Percentiles rank a stretch among this genome's conserved stretches.
These are phyloP conservation scores for Botrytis byssoidea DNA, from an alignment of 2,329 filamentous ascomycete species.

Conservation along the genomic window DNA sequence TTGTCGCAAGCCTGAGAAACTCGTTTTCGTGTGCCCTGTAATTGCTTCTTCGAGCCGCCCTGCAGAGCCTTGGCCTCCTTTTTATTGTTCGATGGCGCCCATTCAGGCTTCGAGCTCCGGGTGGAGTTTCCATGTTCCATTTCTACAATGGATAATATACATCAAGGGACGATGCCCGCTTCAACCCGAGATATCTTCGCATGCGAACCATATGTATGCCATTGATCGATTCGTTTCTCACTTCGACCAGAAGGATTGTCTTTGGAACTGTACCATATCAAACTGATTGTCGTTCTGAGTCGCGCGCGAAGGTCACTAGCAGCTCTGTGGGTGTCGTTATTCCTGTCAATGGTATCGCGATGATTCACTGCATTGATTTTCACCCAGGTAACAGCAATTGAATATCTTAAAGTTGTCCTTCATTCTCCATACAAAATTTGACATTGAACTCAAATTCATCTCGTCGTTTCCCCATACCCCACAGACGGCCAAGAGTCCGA, in stretches of 20 bases:
- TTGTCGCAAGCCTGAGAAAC: slow-evolving; percentile 56
- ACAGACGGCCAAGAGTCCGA: slow-evolving; percentile 2
- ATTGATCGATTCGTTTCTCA: neutral
- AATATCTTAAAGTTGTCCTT: neutral
- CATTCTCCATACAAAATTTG: slow-evolving; percentile 8
- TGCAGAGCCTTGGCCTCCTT: slow-evolving; percentile 15
- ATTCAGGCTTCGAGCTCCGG: slow-evolving; percentile 6
- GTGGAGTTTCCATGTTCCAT: slow-evolving; percentile 19
- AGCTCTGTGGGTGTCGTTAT: neutral
- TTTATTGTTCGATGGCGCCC: slow-evolving; percentile 21
- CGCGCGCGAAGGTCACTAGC: neutral
- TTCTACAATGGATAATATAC: slow-evolving; percentile 8
- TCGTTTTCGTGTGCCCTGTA: slow-evolving; percentile 35
- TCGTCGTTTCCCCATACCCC: slow-evolving; percentile 18
- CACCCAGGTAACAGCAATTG: neutral
- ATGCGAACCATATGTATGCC: slow-evolving; percentile 5
- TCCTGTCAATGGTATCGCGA: neutral
- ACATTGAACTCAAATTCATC: neutral
- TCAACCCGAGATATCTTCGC: slow-evolving; percentile 7
- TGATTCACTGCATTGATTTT: neutral
- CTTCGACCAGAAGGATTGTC: neutral
- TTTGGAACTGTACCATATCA: neutral
- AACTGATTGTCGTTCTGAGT: neutral
- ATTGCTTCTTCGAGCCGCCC: slow-evolving; percentile 18
- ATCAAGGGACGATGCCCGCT: slow-evolving; percentile 18